These are phyloP conservation scores for Trifolium subterraneum DNA, from an alignment of 306 rosid genomes.

Conservation along the genomic window DNA sequence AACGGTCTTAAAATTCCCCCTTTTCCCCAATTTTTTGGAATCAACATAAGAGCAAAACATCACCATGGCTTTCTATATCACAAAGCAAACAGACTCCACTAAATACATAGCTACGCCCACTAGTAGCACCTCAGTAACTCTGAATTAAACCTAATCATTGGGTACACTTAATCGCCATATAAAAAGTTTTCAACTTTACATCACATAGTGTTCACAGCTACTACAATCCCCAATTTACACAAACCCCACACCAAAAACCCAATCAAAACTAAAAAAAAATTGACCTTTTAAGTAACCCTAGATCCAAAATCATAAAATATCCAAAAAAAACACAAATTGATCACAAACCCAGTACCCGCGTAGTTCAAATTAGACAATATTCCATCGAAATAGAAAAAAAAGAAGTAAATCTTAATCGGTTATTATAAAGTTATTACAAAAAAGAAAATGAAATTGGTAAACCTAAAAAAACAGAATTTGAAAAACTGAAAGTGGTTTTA, in stretches of 20 bases:
- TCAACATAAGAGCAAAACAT: not conserved
- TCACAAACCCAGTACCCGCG: not conserved
- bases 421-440: too few species aligned
- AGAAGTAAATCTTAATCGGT: constrained; percentile 15
- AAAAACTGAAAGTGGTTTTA: constrained; percentile 54
- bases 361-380: not conserved
- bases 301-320: constrained; percentile 10
- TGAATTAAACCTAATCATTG: not conserved
- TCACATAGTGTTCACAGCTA: not conserved
- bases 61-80: not conserved
- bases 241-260: constrained; percentile 25
- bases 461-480: constrained; percentile 20
- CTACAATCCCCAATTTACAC: constrained; percentile 1
- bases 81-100: constrained; percentile 10
- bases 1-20: too few species aligned
- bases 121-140: constrained; percentile 21
- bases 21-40: too few species aligned
- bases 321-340: constrained; percentile 1
- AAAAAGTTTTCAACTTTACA: too few species aligned
- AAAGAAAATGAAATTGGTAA: too few species aligned
- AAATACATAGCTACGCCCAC: not conserved
- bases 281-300: constrained; percentile 27
- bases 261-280: not conserved
- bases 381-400: not conserved
- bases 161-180: not conserved